Conservation (phyloP, 495 filamentous ascomycete species). For the Podospora sp. region DNA sequence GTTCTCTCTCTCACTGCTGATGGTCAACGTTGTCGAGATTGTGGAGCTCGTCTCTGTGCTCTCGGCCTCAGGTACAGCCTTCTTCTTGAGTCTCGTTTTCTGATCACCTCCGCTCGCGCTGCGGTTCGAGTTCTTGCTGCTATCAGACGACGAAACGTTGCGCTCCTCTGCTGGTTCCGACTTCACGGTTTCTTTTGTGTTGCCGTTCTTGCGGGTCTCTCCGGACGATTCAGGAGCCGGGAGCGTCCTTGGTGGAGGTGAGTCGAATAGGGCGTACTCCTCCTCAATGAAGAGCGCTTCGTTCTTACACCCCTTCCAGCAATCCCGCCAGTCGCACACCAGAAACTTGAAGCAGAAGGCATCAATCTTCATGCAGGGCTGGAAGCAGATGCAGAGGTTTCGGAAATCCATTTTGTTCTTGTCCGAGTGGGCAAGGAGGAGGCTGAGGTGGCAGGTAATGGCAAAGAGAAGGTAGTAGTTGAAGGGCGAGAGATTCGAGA, state of each 20-base stretch:
- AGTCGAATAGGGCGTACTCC: constrained; percentile 67
- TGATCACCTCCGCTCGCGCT: constrained; percentile 22
- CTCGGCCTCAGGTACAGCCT: constrained; percentile 36
- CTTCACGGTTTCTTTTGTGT: constrained; percentile 13
- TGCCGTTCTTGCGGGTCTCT: constrained; percentile 15
- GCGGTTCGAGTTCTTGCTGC: constrained; percentile 40
- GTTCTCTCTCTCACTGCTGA: constrained; percentile 44
- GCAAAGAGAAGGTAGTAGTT: constrained; percentile 96
- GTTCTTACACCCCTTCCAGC: constrained; percentile 95
- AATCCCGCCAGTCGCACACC: constrained; percentile 88
- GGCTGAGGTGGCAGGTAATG: constrained; percentile 88
- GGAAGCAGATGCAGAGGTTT: constrained; percentile 92
- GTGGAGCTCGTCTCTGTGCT: constrained; percentile 39
- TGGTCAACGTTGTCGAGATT: constrained; percentile 46
- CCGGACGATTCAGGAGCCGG: constrained; percentile 12
- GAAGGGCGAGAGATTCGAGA: constrained; percentile 85
- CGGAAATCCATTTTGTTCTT: constrained; percentile 95
- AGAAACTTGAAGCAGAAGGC: constrained; percentile 88
- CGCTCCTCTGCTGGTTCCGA: constrained; percentile 53
- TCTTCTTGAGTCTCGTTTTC: constrained; percentile 43
- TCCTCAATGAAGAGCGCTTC: constrained; percentile 75
- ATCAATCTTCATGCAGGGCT: constrained; percentile 91
- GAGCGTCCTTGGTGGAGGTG: constrained; percentile 44
- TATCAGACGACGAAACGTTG: constrained; percentile 67
- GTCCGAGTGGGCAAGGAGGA: constrained; percentile 80